Evolutionary conservation across 352 stramenopile species (phyloP).

Genomic region (Phytophthora aleatoria): DNA sequence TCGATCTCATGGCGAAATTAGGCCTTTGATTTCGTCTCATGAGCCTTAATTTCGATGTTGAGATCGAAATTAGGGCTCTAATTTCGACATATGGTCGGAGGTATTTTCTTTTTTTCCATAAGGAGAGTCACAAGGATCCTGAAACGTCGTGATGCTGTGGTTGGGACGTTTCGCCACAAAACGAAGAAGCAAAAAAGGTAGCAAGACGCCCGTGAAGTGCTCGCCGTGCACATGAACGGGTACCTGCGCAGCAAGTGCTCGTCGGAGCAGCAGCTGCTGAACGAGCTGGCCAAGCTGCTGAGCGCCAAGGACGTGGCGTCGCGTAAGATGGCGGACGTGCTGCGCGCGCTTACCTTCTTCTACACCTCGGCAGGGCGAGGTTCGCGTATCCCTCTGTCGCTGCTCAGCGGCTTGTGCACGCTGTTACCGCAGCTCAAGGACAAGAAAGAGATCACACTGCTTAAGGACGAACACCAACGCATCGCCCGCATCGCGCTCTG

Average conservation of each 20-base stretch:
- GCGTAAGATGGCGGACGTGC: conserved; percentile 72
- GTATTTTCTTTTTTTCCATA: too few relatives aligned
- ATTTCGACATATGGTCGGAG: too few relatives aligned
- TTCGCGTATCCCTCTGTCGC: conserved; percentile 54
- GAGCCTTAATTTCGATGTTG: too few relatives aligned
- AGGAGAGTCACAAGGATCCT: too few relatives aligned
- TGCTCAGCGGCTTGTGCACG: conserved; percentile 66
- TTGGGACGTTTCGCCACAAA: too few relatives aligned
- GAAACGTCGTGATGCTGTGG: too few relatives aligned
- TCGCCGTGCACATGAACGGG: conserved; percentile 51
- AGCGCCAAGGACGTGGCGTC: conserved; percentile 60
- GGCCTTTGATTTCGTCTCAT: too few relatives aligned
- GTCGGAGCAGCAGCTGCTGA: conserved; percentile 86
- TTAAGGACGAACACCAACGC: conserved; percentile 63
- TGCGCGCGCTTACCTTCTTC: conserved; percentile 76
- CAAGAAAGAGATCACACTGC: conserved; percentile 53
- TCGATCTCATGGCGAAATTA: too few relatives aligned
- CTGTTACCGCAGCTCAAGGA: conserved; percentile 76
- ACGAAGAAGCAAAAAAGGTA: too few relatives aligned
- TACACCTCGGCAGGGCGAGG: conserved; percentile 65
- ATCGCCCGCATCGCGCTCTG: conserved; percentile 66
- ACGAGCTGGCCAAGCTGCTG: conserved; percentile 74
- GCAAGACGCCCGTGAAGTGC: too few relatives aligned
- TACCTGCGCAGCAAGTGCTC: conserved; percentile 74
- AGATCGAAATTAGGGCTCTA: too few relatives aligned